phyloP scores from a whole-genome alignment of 1,139 yeast species.

The Pneumocystis sp. region DNA sequence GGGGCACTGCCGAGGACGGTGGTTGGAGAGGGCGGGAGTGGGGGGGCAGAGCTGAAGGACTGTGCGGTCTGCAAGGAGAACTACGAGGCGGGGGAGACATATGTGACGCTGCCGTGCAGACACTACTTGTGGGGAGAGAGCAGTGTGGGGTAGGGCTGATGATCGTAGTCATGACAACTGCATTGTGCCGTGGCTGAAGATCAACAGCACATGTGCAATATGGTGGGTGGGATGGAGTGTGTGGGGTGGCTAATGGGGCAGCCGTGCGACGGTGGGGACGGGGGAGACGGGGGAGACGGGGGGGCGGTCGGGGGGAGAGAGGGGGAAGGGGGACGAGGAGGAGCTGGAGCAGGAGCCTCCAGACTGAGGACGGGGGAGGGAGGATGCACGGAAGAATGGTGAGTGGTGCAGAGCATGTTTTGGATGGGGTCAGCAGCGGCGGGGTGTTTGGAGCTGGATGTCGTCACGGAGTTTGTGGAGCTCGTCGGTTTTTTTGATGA shows the following conservation, averaged over 20 bases:
- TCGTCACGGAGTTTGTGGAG: conserved; percentile 34
- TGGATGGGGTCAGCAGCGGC: neutral
- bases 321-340: too few species aligned
- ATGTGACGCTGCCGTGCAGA: conserved; percentile 14
- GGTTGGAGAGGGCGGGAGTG: conserved; percentile 9
- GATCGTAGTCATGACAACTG: conserved; percentile 12
- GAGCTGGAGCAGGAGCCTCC: neutral
- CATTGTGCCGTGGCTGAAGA: conserved; percentile 16
- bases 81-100: conserved; percentile 9
- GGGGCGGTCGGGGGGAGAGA: neutral
- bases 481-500: conserved; percentile 37
- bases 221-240: conserved; percentile 10
- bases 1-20: conserved; percentile 7
- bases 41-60: conserved; percentile 4
- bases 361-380: too few species aligned
- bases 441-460: conserved; percentile 20
- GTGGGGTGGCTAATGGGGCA: neutral
- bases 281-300: neutral
- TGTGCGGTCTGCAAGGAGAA: conserved; percentile 16
- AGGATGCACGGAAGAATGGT: too few species aligned
- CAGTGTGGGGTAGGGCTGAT: neutral
- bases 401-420: too few species aligned
- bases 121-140: conserved; percentile 11
- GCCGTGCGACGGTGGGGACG: neutral
- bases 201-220: conserved; percentile 14